Percentiles rank a stretch among this genome's conserved stretches.
Evolutionary conservation across 179 eudicot species (phyloP).

Genomic region (Monotropa hypopitys): DNA sequence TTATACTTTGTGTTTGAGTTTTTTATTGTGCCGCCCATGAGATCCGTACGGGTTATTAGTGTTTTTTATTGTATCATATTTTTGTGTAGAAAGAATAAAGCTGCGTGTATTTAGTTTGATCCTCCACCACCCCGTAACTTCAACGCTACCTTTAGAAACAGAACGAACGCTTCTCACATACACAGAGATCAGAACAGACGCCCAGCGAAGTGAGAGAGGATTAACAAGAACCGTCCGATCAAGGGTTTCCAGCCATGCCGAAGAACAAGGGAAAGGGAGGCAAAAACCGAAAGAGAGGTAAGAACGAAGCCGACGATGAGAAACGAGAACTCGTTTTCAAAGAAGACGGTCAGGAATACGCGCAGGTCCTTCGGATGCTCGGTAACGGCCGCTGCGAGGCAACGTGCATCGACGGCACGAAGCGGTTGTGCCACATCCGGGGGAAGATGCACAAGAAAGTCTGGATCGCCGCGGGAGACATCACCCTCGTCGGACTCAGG

Average conservation of each 20-base stretch:
- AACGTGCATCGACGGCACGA: slow-evolving; percentile 65
- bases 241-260: slow-evolving; percentile 54
- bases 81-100: not conserved
- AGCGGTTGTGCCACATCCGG: slow-evolving; percentile 76
- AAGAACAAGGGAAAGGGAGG: slow-evolving; percentile 99
- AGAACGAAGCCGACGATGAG: slow-evolving; percentile 96
- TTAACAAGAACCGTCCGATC: slow-evolving; percentile 2
- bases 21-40: too few relatives aligned
- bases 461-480: slow-evolving; percentile 98
- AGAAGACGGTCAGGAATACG: slow-evolving; percentile 92
- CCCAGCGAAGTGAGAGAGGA: too few relatives aligned
- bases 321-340: slow-evolving; percentile 86
- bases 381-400: slow-evolving; percentile 89
- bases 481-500: slow-evolving; percentile 71
- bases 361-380: slow-evolving; percentile 79
- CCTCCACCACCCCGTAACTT: not conserved
- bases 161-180: not conserved
- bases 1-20: too few relatives aligned
- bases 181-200: not conserved
- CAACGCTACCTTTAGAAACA: not conserved
- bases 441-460: slow-evolving; percentile 99
- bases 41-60: too few relatives aligned
- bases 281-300: slow-evolving; percentile 86
- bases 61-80: too few relatives aligned
- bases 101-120: not conserved